phyloP scores from a whole-genome alignment of 257 asterid species.

The Verbena officinalis region DNA sequence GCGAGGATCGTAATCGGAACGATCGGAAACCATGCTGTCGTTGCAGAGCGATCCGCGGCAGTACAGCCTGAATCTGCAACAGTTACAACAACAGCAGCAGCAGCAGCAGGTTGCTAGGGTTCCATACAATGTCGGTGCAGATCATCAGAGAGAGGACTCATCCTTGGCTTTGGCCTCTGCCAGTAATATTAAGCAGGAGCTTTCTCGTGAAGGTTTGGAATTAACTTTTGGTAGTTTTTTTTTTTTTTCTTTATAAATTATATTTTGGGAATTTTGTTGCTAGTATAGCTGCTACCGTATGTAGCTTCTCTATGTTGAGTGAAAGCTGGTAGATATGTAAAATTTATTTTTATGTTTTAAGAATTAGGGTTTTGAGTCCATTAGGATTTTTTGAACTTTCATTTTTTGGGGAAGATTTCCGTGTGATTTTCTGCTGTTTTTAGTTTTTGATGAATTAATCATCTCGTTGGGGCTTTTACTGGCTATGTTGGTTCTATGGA shows the following conservation, averaged over 20 bases:
- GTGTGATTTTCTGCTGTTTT: background rate
- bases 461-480: background rate
- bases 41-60: slow-evolving; percentile 88
- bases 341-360: background rate
- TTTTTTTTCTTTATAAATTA: background rate
- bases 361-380: slow-evolving; percentile 32
- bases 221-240: background rate
- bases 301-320: background rate
- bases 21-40: slow-evolving; percentile 72
- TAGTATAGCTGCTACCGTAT: background rate
- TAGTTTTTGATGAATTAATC: background rate
- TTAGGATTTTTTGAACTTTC: background rate
- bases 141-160: slow-evolving; percentile 57
- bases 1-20: slow-evolving; percentile 34
- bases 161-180: slow-evolving; percentile 41
- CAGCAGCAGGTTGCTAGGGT: slow-evolving; percentile 55
- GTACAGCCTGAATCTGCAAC: slow-evolving; percentile 55
- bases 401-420: background rate
- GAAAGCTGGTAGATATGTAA: background rate
- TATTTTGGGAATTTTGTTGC: background rate
- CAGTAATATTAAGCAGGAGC: slow-evolving; percentile 54
- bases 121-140: slow-evolving; percentile 47
- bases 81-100: slow-evolving; percentile 55
- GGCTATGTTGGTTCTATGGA: background rate
- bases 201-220: slow-evolving; percentile 64